Evolutionary conservation across 2,329 filamentous ascomycete genomes (phyloP), one percentile per base, ranked within the genome.

Genomic region (Penicillium sp.): DNA sequence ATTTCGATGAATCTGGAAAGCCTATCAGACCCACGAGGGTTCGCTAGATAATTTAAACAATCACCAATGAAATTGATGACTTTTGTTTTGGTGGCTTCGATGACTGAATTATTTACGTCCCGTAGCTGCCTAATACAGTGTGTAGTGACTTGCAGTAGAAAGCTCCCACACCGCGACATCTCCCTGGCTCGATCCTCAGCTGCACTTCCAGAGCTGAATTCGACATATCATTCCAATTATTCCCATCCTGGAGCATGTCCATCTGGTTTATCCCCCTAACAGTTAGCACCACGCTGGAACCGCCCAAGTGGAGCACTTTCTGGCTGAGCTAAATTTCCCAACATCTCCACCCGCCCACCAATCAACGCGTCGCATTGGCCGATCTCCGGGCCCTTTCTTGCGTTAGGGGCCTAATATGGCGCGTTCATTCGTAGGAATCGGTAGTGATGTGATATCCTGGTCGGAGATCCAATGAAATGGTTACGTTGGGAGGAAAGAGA

Each of bases 261-360:
- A 33, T 11, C 30, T 33, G 10, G 30, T 33, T 30, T 35, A 51
- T 19, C 16, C 28, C 26, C 10, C 11, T 11, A 2, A 11, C 2
- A 11, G 30, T 35, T 14, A 33, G n/a, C n/a, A 22, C 55, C 54
- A 59, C 55, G 57, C 33, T 57, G 51, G 55, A 64, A 52, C 57
- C 65, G 64, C 65, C 56, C 16, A 10, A 38, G 65, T 67, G 65
- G 65, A 59, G 59, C 42, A 22, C 40, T 7, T 28, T 25, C 6
- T 22, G 25, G 38, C 7, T 26, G 38, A 54, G 38, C 52, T 54
- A 42, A 43, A 54, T 43, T 33, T 43, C 52, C 52, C 52, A 26
- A 37, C 33, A 57, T 28, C 19, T 30, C 16, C 13, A 19, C 35
- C 14, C 6, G 2, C 26, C 14, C 45, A 26, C 53, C 53, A 55